Base-by-base conservation (phyloP, 176 grass and related monocot genomes). In the Zizania latifolia region DNA sequence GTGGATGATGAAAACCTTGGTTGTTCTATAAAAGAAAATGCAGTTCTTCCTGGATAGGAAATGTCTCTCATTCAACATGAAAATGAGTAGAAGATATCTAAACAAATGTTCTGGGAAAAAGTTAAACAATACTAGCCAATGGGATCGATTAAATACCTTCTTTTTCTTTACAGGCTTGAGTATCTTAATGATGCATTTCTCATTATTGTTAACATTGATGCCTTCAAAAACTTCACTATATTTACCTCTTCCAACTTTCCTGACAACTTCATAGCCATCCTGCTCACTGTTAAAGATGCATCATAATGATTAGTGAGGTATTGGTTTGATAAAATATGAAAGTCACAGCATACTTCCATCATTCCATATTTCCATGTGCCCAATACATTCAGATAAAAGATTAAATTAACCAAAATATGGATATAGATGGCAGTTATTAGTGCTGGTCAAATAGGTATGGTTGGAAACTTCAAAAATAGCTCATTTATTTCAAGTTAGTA, bases 161-260 rank as follows among this genome's bases (percentile, higher is more conserved):
- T 99, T 99, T 84, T 99, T 99, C 85, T 99, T 99, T n/a, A 99
- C 95, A 70, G 95, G 95, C 87, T 99, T 94, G 65, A 99, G 95
- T 83, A 99, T 94, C 82, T 99, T 99, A 70, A 99, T 99, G 77
- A 99, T 81, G 29, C 92, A 92, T 58, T 88, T 83, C 87, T 99
- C 92, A 27, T 90, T 99, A 78, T 85, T 99, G 68, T 86, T 90
- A 83, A 90, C 73, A 43, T 90, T 94, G 88, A 99, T 86, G 39
- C 92, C 96, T 80, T 99, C 96, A 82, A 99, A 99, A 24, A 99
- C 96, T 65, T 99, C 96, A 80, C 96, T 94, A 55, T 99, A 99
- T 84, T 99, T 99, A 38, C 96, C 96, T 84, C 96, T 92, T 74
- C 96, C 92, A 76, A 99, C 85, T 78, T 99, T 99, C 57, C 89